Evolutionary conservation across 1,284 basidiomycete species (phyloP), one percentile per base, ranked within the genome.

Genomic region (Ceratobasidium theobromae): DNA sequence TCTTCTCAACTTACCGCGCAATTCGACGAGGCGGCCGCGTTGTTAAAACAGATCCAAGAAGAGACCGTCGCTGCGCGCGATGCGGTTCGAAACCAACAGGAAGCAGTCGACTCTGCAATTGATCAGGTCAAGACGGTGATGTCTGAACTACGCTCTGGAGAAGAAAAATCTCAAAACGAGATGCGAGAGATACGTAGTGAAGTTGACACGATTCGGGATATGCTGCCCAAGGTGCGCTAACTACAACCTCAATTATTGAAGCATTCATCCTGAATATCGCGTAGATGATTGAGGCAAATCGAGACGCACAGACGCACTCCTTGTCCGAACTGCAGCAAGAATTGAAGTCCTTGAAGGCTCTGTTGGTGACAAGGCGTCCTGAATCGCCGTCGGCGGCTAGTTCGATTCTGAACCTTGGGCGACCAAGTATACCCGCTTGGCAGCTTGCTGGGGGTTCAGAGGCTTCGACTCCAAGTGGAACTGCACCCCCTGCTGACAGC

Each of bases 271-370:
- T 9, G 18, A 9, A 1, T 25, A 16, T 46, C 43, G 16, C 16
- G 35, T 72, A 96, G 92, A 90, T 98, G 88, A 89, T 98, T 68
- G 93, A 97, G 69, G 95, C 93, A 79, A 93, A 92, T 74, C 91
- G 93, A 73, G 89, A 94, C 67, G 82, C 82, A 30, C 91, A 95
- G 75, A 82, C 83, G 16, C 86, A 91, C 70, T 49, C 67, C 9
- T 80, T 96, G 9, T 79, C 82, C 32, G 94, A 95, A 70, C 81
- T 99, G 16, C 95, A 98, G 74, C 88, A 93, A 72, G 96, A 99
- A 75, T 83, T 99, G 72, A 95, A 95, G 75, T 97, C 94, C 0
- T 81, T 99, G 70, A 98, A 98, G 76, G 88, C 95, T 0, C 83
- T 99, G 16, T 80, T 99, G 4, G 82, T 95, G n/a, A 93, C 88